phyloP scores from a whole-genome alignment of 2,329 filamentous ascomycete species.

The Xylaria sp. region DNA sequence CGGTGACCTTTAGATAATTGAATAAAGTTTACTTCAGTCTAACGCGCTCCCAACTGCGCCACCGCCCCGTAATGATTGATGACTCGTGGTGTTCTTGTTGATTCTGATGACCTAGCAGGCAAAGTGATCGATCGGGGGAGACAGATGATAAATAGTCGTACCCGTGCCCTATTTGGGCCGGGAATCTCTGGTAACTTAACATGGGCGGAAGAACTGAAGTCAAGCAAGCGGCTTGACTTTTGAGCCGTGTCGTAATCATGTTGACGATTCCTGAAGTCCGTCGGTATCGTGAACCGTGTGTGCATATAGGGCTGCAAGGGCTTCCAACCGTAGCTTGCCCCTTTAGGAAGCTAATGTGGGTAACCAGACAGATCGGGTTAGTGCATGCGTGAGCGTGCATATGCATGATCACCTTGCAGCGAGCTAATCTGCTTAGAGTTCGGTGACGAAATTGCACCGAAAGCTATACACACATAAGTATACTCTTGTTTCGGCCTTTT shows the following conservation, averaged over 20 bases:
- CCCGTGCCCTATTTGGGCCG: background rate
- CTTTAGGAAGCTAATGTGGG: background rate
- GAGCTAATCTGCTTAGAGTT: background rate
- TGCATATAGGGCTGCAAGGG: background rate
- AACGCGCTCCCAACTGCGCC: too few species aligned
- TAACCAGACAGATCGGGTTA: background rate
- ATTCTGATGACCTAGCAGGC: too few species aligned
- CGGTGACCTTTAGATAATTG: too few species aligned
- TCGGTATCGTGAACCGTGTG: background rate
- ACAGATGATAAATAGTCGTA: background rate
- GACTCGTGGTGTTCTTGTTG: too few species aligned
- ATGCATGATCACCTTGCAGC: slow-evolving; percentile 8
- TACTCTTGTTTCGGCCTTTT: background rate
- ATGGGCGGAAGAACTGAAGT: background rate
- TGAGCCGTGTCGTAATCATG: background rate
- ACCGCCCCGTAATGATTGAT: too few species aligned
- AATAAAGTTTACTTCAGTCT: too few species aligned
- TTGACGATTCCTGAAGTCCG: background rate
- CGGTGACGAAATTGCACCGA: background rate
- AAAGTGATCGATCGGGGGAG: too few species aligned
- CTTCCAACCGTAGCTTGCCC: background rate
- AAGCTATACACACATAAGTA: background rate
- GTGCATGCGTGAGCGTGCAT: background rate
- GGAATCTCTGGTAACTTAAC: background rate
- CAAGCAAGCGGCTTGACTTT: background rate